Evolutionary conservation across 805 yeast genomes (phyloP).

Genomic region (Blastobotrys attinorum): DNA sequence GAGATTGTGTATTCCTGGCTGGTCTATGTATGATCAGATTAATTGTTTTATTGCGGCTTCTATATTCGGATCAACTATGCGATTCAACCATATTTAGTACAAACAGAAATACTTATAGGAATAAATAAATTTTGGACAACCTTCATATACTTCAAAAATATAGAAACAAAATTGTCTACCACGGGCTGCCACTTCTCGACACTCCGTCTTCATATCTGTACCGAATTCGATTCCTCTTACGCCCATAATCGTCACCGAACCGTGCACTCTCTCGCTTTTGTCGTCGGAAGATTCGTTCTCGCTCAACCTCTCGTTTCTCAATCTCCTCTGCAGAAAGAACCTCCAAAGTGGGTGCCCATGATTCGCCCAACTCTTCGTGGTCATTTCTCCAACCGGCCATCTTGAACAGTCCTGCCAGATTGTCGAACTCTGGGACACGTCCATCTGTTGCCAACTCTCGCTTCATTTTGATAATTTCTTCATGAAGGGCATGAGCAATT

Average conservation of each 20-base stretch:
- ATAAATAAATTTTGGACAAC: too few relatives aligned
- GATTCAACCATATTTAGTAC: too few relatives aligned
- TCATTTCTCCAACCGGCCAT: conserved; percentile 66
- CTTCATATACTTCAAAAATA: background rate
- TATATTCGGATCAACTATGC: too few relatives aligned
- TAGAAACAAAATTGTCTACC: too few relatives aligned
- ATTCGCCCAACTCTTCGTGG: conserved; percentile 66
- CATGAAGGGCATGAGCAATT: conserved; percentile 80
- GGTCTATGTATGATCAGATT: too few relatives aligned
- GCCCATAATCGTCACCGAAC: conserved; percentile 43
- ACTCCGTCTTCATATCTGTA: background rate
- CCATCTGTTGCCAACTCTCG: conserved; percentile 79
- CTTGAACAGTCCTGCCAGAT: conserved; percentile 54
- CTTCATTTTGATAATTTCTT: conserved; percentile 64
- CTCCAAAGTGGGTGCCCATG: conserved; percentile 86
- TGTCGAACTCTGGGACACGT: conserved; percentile 43
- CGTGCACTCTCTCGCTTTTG: conserved; percentile 85
- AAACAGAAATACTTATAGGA: too few relatives aligned
- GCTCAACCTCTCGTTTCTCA: conserved; percentile 89
- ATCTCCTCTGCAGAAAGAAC: conserved; percentile 85
- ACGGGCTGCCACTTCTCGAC: background rate
- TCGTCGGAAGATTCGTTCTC: conserved; percentile 85
- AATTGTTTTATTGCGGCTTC: too few relatives aligned
- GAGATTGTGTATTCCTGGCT: too few relatives aligned
- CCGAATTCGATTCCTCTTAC: background rate